Base-by-base conservation (phyloP, 78 protist species). In the Guillardia theta region DNA sequence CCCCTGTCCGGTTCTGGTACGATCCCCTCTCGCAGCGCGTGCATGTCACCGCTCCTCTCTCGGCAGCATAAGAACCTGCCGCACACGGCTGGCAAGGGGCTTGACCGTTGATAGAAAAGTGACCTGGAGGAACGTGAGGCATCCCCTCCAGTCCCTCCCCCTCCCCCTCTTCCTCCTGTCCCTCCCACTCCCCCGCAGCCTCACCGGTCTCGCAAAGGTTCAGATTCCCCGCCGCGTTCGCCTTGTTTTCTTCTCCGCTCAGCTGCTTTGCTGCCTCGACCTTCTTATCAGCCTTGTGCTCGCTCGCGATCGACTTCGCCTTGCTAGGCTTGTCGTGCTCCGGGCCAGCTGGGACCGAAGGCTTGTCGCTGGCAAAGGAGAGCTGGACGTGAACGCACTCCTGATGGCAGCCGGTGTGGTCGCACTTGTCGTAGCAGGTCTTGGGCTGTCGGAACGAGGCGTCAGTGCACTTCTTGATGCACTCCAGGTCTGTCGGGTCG, bases 371-470 rank as follows among this genome's bases (percentile, higher is more conserved):
- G 70, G 70, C 70, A 43, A 70, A 70, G 46, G 9, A 22, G 36
- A 70, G 9, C 83, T 70, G 46, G 41, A 70, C 83, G 8, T 78
- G 53, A 46, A 78, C 90, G 90, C 90, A 78, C 90, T 78, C 90
- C 48, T 78, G 41, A 30, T 78, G 90, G 48, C 90, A 78, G 37
- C 45, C 48, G 39, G 45, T 6, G 90, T 0, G 37, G 50, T 78
- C 90, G 90, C 90, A 78, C 90, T 78, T 78, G 21, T 78, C 44
- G 50, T 43, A 78, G 48, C 90, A 78, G 18, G 4, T 41, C 33
- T 37, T 78, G 9, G 48, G 90, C 90, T 12, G 53, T 6, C 21
- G 1, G 43, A 78, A 24, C 33, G 39, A 15, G 43, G n/a, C 10
- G 50, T 43, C 37, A 22, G 90, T 78, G 90, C 90, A 78, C 90